These are phyloP conservation scores for Penicillium corylophilum DNA, from an alignment of 2,329 filamentous ascomycete genomes.

Conservation along the genomic window DNA sequence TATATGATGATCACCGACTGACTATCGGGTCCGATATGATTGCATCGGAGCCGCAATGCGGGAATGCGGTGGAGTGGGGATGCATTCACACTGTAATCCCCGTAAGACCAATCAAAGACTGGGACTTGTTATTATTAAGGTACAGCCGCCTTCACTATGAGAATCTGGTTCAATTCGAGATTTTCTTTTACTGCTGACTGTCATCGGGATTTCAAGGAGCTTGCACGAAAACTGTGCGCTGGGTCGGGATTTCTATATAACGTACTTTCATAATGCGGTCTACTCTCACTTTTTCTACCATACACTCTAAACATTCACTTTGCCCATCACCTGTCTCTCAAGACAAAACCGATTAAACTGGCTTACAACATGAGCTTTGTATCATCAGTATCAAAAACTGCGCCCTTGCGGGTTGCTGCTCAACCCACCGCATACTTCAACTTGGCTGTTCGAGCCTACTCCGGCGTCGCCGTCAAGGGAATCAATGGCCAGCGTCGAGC, in stretches of 20 bases:
- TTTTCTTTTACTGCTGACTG: not conserved
- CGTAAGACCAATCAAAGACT: not conserved
- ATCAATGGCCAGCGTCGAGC: conserved; percentile 16
- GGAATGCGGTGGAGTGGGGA: conserved; percentile 4
- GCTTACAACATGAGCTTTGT: conserved; percentile 29
- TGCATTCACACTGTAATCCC: not conserved
- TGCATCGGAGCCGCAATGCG: conserved; percentile 6
- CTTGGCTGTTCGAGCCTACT: conserved; percentile 25
- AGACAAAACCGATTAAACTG: not conserved
- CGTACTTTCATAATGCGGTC: not conserved
- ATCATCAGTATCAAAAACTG: conserved; percentile 24
- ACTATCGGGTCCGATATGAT: not conserved
- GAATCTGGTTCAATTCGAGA: not conserved
- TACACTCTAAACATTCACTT: not conserved
- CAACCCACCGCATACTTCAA: conserved; percentile 28
- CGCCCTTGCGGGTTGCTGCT: conserved; percentile 29
- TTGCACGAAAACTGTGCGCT: not conserved
- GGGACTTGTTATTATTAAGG: not conserved
- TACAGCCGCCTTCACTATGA: not conserved
- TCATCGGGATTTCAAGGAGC: not conserved
- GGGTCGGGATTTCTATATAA: not conserved
- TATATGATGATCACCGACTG: not conserved
- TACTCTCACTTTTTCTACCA: not conserved
- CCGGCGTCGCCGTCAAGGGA: conserved; percentile 22
- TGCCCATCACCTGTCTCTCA: too few relatives aligned